phyloP scores from a whole-genome alignment of 1,139 yeast genomes.

The Saccharomyces hybrid region DNA sequence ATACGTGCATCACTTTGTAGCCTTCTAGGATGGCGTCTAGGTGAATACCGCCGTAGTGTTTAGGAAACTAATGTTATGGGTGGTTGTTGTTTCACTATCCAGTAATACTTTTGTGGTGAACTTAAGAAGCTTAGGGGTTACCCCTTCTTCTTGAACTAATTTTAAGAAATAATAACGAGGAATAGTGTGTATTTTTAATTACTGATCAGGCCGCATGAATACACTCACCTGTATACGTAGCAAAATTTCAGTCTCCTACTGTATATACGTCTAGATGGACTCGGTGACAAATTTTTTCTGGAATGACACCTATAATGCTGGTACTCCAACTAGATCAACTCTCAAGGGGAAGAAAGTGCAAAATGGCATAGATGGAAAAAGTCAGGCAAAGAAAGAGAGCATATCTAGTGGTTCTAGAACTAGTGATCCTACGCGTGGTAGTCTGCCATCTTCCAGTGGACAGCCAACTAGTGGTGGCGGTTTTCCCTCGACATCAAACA shows the following conservation, averaged over 20 bases:
- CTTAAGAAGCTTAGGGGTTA: background rate
- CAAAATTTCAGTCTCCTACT: background rate
- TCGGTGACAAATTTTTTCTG: constrained; percentile 5
- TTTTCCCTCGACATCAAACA: constrained; percentile 4
- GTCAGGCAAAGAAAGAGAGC: constrained; percentile 2
- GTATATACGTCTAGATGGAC: background rate
- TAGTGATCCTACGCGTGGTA: background rate
- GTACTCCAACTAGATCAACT: background rate
- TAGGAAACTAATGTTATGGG: background rate
- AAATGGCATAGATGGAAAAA: constrained; percentile 1
- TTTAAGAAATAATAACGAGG: background rate
- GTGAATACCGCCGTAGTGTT: background rate
- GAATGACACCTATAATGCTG: constrained; percentile 5
- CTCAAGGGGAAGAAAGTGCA: background rate
- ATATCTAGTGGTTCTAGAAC: constrained; percentile 1
- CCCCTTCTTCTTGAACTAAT: background rate
- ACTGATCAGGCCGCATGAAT: background rate
- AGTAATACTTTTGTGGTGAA: background rate
- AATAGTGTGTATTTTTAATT: background rate
- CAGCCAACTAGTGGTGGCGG: constrained; percentile 7
- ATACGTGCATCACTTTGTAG: background rate
- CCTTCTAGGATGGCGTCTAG: background rate
- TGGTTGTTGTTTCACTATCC: background rate
- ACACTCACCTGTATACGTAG: background rate
- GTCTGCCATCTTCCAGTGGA: background rate